phyloP scores from a whole-genome alignment of 2,329 filamentous ascomycete species.

The Botrytis squamosa region DNA sequence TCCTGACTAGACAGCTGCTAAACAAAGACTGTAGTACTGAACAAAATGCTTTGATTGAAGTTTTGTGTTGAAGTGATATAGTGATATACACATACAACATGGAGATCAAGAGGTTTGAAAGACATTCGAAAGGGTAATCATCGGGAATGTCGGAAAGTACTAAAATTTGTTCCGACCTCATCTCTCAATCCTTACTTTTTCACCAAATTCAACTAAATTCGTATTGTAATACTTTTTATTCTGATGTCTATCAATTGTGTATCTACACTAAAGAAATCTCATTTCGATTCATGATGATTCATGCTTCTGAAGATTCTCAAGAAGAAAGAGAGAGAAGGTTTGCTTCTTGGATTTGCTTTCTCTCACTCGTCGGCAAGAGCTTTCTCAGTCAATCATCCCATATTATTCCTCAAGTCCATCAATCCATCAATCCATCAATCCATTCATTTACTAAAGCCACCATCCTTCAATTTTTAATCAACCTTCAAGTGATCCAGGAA shows the following conservation, averaged over 20 bases:
- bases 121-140: background rate
- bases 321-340: background rate
- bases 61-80: background rate
- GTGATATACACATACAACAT: background rate
- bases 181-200: background rate
- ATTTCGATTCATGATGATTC: background rate
- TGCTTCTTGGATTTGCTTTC: background rate
- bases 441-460: constrained; percentile 41
- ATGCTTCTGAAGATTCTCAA: background rate
- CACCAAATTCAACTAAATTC: background rate
- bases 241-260: background rate
- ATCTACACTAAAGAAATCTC: background rate
- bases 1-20: background rate
- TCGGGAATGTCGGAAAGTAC: background rate
- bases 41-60: background rate
- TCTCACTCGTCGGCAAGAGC: background rate
- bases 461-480: background rate
- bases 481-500: background rate
- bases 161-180: background rate
- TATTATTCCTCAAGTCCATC: background rate
- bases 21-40: background rate
- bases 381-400: background rate
- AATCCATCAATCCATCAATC: background rate
- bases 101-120: background rate
- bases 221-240: background rate